Evolutionary conservation across 2,329 filamentous ascomycete genomes (phyloP).

Genomic region (Hypoxylon sp.): DNA sequence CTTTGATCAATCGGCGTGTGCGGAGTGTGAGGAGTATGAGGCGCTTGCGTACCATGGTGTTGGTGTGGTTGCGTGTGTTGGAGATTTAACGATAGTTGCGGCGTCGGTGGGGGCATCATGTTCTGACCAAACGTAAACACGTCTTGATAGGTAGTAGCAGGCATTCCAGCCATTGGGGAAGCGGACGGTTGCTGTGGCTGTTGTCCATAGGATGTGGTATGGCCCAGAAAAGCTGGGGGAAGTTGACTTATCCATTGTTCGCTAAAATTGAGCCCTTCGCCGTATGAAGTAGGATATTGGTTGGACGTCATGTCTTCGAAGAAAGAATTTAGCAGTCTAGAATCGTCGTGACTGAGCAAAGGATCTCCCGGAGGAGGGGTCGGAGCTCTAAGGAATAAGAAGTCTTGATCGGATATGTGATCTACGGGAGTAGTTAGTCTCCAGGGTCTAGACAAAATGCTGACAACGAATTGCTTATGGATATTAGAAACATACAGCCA

Average conservation of each 20-base stretch:
- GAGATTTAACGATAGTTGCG: constrained; percentile 47
- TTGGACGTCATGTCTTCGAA: constrained; percentile 69
- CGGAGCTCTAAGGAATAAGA: constrained; percentile 67
- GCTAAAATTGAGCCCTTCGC: constrained; percentile 66
- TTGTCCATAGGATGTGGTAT: constrained; percentile 74
- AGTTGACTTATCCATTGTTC: constrained; percentile 69
- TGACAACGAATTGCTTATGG: constrained; percentile 13
- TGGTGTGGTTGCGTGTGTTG: constrained; percentile 51
- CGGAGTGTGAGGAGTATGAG: constrained; percentile 33
- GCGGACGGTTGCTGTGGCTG: constrained; percentile 58
- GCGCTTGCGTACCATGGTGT: constrained; percentile 39
- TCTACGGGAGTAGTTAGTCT: constrained; percentile 44
- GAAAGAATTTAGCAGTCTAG: constrained; percentile 70
- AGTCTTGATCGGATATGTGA: constrained; percentile 45
- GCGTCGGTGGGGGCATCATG: constrained; percentile 51
- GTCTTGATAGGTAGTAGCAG: constrained; percentile 49
- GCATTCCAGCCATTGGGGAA: constrained; percentile 50
- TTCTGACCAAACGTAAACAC: constrained; percentile 50
- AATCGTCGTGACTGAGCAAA: constrained; percentile 75
- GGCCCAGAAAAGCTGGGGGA: constrained; percentile 76
- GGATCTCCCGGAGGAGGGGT: constrained; percentile 75
- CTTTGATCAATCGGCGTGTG: constrained; percentile 48
- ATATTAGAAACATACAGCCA: constrained; percentile 71
- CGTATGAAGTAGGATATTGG: constrained; percentile 66
- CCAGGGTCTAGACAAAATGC: constrained; percentile 20